These are phyloP conservation scores for Jackrogersella multiformis DNA, from an alignment of 495 filamentous ascomycete species.

Conservation along the genomic window DNA sequence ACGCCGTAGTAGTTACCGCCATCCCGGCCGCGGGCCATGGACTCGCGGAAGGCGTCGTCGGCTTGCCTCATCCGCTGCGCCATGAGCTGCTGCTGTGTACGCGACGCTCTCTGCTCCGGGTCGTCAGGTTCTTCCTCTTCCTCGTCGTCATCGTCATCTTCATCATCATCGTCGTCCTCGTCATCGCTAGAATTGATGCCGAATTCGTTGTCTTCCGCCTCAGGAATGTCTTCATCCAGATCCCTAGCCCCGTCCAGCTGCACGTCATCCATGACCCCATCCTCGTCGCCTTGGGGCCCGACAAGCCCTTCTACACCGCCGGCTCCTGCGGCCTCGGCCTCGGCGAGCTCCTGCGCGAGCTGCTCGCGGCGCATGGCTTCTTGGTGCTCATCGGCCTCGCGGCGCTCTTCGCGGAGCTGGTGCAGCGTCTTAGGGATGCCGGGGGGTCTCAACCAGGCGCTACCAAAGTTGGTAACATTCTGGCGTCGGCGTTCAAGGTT, in stretches of 20 bases:
- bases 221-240: slow-evolving; percentile 74
- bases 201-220: slow-evolving; percentile 63
- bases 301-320: slow-evolving; percentile 45
- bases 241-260: slow-evolving; percentile 56
- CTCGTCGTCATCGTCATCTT: slow-evolving; percentile 46
- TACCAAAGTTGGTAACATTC: slow-evolving; percentile 78
- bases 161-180: slow-evolving; percentile 46
- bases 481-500: slow-evolving; percentile 71
- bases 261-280: slow-evolving; percentile 49
- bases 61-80: slow-evolving; percentile 55
- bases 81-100: slow-evolving; percentile 49
- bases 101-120: slow-evolving; percentile 44
- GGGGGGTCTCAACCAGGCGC: slow-evolving; percentile 80
- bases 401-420: slow-evolving; percentile 78
- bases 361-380: slow-evolving; percentile 74
- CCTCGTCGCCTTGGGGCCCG: slow-evolving; percentile 49
- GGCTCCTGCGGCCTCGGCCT: slow-evolving; percentile 58
- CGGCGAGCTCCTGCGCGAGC: slow-evolving; percentile 70
- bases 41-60: slow-evolving; percentile 57
- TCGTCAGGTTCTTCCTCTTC: slow-evolving; percentile 49
- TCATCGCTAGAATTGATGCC: slow-evolving; percentile 57
- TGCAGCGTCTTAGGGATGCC: slow-evolving; percentile 80
- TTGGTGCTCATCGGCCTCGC: slow-evolving; percentile 81
- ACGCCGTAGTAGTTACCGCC: slow-evolving; percentile 51
- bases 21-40: slow-evolving; percentile 57